Evolutionary conservation across 2,329 filamentous ascomycete genomes (phyloP).

Genomic region (Paracorniculantispora psalliotae): DNA sequence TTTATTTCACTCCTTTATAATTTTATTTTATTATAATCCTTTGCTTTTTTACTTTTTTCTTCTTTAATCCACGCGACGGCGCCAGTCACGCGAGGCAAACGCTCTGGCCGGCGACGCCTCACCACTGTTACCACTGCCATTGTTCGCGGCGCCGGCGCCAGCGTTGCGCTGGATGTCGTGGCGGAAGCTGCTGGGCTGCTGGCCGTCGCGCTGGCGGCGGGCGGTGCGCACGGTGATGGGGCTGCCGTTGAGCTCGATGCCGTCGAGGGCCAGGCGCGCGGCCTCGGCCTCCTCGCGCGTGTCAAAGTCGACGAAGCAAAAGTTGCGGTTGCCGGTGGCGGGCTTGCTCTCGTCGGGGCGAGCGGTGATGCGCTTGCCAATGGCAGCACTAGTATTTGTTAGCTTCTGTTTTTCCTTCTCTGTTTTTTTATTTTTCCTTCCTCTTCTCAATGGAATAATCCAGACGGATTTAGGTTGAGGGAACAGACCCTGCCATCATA

Average conservation of each 20-base stretch:
- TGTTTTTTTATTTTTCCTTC: neutral
- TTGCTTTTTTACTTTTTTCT: neutral
- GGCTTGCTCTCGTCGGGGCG: slow-evolving; percentile 46
- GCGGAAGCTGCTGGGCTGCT: neutral
- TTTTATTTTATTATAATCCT: too few relatives aligned
- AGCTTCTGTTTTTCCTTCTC: neutral
- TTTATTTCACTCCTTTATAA: neutral
- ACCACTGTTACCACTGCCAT: neutral
- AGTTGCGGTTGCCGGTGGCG: slow-evolving; percentile 54
- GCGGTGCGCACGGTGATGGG: slow-evolving; percentile 11
- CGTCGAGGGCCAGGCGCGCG: slow-evolving; percentile 42
- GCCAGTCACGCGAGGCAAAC: slow-evolving; percentile 13
- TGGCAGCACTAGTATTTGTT: slow-evolving; percentile 21
- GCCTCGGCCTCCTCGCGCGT: slow-evolving; percentile 48
- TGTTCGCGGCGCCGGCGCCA: too few relatives aligned
- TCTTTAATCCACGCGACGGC: slow-evolving; percentile 7
- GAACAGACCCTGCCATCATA: neutral
- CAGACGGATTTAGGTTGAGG: neutral
- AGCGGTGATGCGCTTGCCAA: slow-evolving; percentile 53
- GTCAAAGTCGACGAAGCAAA: slow-evolving; percentile 61
- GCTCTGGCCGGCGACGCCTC: slow-evolving; percentile 5
- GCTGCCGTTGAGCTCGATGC: slow-evolving; percentile 23
- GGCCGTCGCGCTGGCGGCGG: slow-evolving; percentile 9
- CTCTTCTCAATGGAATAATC: too few relatives aligned
- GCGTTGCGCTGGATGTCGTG: slow-evolving; percentile 9